Evolutionary conservation across 495 filamentous ascomycete genomes (phyloP).

Genomic region (Tuber microsphaerosporum): DNA sequence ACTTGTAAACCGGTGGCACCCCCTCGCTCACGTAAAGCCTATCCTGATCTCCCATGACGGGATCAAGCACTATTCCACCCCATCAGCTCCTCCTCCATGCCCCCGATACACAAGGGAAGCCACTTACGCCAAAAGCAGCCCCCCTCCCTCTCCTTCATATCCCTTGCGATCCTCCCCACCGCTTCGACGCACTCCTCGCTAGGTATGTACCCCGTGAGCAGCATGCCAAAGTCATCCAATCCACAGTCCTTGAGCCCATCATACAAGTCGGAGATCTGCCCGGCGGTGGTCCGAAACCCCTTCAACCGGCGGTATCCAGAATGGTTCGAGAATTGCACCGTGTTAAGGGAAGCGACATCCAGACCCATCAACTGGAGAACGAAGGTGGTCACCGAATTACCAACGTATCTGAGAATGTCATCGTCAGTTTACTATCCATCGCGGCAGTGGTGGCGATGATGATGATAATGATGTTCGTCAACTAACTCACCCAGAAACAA

Average conservation of each 20-base stretch:
- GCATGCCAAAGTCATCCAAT: conserved; percentile 73
- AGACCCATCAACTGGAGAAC: conserved; percentile 88
- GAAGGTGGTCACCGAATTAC: conserved; percentile 89
- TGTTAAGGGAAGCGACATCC: conserved; percentile 87
- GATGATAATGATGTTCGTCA: not conserved
- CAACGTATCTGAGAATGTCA: conserved; percentile 66
- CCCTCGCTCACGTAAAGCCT: conserved; percentile 81
- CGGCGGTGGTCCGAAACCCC: conserved; percentile 68
- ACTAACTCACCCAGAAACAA: conserved; percentile 38
- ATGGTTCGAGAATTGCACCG: conserved; percentile 96
- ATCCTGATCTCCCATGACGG: conserved; percentile 96
- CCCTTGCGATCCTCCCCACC: conserved; percentile 72
- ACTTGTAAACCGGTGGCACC: conserved; percentile 84
- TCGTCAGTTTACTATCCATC: conserved; percentile 12
- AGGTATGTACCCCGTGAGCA: conserved; percentile 89
- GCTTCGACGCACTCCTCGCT: conserved; percentile 74
- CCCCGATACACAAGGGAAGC: not conserved
- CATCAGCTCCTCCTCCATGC: conserved; percentile 11
- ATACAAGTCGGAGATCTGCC: conserved; percentile 79
- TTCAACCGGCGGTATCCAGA: conserved; percentile 81
- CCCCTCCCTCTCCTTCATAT: conserved; percentile 60
- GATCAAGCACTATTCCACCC: conserved; percentile 64
- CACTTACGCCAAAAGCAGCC: conserved; percentile 36
- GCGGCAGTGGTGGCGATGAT: conserved; percentile 9
- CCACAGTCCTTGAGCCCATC: conserved; percentile 72